Evolutionary conservation across 208 protist species (phyloP), one percentile per base, ranked within the genome.

Genomic region (Porcisia deanei): DNA sequence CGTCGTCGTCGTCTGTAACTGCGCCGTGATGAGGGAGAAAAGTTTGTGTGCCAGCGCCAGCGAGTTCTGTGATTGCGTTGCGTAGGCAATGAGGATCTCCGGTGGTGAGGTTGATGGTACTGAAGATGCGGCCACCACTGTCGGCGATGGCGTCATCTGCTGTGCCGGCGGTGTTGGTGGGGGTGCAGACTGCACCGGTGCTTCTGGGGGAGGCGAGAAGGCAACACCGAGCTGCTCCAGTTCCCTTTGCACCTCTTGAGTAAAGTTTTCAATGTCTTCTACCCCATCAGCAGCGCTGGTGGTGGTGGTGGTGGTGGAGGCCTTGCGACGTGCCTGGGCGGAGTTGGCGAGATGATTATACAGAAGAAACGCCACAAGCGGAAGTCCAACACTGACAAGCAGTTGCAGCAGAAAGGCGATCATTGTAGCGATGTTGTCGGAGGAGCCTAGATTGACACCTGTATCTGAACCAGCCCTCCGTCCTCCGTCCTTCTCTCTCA

Each of bases 31-130:
- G 45, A 72, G 20, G 1, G 80, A 84, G 71, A 94, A 90, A 8
- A 94, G 85, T 64, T 92, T 89, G 73, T 94, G 84, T 9, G 90
- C 78, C 37, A 93, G 77, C 30, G 80, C 79, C n/a, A 85, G 84
- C 10, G 86, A 85, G 39, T 83, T 93, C 64, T 90, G 83, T 14
- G 82, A 83, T 61, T 93, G 77, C 6, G 86, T 90, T 30, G 90
- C 90, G 79, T 94, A 94, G 20, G 88, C 88, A 43, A 94, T 87
- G 3, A 92, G 66, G 41, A 94, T 90, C 18, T 85, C 86, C 8
- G 81, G 47, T 1, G 45, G 47, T 25, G 64, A 43, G 41, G 64
- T 2, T 18, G 39, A n/a, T 22, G 45, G 45, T 49, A 39, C 66
- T 16, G 45, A 30, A 0, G 30, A 30, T 30, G 30, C 30, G 30